Evolutionary conservation across 2,329 filamentous ascomycete genomes (phyloP).

Genomic region (Gnomoniopsis sp.): DNA sequence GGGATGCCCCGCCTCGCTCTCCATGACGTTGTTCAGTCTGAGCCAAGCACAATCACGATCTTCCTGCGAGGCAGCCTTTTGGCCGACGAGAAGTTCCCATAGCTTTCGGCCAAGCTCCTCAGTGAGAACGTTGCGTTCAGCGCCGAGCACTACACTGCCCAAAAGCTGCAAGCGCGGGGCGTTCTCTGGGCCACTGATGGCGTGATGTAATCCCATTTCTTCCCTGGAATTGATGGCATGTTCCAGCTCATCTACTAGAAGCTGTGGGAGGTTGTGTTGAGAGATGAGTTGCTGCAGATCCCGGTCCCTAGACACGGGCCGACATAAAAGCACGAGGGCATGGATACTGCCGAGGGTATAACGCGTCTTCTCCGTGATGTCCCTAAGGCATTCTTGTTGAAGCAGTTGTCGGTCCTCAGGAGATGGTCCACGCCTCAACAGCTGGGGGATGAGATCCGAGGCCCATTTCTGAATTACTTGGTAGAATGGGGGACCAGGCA

Average conservation of each 20-base stretch:
- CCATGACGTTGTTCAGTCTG: constrained; percentile 51
- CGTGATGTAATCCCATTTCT: constrained; percentile 37
- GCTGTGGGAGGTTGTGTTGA: constrained; percentile 57
- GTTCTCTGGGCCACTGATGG: constrained; percentile 47
- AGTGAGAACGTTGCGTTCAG: constrained; percentile 61
- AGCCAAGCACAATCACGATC: constrained; percentile 69
- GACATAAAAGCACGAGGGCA: constrained; percentile 50
- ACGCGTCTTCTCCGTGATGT: constrained; percentile 60
- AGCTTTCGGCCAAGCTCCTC: constrained; percentile 59
- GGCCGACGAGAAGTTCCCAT: constrained; percentile 72
- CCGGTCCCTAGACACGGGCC: constrained; percentile 43
- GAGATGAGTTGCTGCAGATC: constrained; percentile 57
- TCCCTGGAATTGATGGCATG: constrained; percentile 44
- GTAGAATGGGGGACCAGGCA: constrained; percentile 42
- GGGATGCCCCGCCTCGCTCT: constrained; percentile 46
- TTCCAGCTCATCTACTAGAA: constrained; percentile 65
- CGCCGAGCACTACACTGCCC: constrained; percentile 50
- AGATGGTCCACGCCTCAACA: constrained; percentile 56
- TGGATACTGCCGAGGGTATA: constrained; percentile 73
- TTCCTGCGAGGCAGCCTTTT: constrained; percentile 52
- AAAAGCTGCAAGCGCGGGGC: constrained; percentile 56
- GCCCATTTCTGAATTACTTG: constrained; percentile 16
- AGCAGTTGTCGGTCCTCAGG: constrained; percentile 56
- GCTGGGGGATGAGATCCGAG: constrained; percentile 17
- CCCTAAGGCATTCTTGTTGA: constrained; percentile 63